A percentile compares a stretch with the other conserved stretches of the same genome.
Evolutionary conservation across 2,329 filamentous ascomycete species (phyloP).

Genomic region (Cryoendolithus antarcticus): DNA sequence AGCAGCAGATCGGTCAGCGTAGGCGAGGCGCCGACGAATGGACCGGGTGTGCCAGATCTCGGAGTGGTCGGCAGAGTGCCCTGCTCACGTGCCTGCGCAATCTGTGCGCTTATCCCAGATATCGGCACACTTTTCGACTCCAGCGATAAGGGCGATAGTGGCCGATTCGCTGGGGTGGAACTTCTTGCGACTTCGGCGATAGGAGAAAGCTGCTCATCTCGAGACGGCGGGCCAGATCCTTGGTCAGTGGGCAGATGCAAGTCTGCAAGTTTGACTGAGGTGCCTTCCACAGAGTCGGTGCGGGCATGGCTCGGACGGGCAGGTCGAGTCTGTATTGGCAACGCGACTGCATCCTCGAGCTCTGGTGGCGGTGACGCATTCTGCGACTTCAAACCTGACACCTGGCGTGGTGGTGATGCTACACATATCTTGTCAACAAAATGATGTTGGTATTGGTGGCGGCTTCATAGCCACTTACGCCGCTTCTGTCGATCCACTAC

Average conservation of each 20-base stretch:
- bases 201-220: constrained; percentile 1
- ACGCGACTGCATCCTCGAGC: too few relatives aligned
- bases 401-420: constrained; percentile 10
- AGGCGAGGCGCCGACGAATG: constrained; percentile 11
- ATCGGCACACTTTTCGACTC: constrained; percentile 5
- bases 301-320: too few relatives aligned
- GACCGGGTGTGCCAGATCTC: background rate
- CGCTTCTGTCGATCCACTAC: constrained; percentile 37
- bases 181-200: background rate
- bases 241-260: too few relatives aligned
- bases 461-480: constrained; percentile 17
- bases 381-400: constrained; percentile 1
- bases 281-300: too few relatives aligned
- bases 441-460: background rate
- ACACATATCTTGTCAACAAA: constrained; percentile 5
- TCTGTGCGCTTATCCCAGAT: constrained; percentile 3
- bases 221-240: too few relatives aligned
- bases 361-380: too few relatives aligned
- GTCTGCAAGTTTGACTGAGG: too few relatives aligned
- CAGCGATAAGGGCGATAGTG: constrained; percentile 3
- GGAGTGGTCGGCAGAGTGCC: too few relatives aligned
- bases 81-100: too few relatives aligned
- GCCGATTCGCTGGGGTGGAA: constrained; percentile 1
- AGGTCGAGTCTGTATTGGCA: too few relatives aligned
- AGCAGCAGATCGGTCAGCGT: constrained; percentile 20